Evolutionary conservation across 495 filamentous ascomycete species (phyloP), one percentile per base, ranked within the genome.

Genomic region (Xylaria intraflava): DNA sequence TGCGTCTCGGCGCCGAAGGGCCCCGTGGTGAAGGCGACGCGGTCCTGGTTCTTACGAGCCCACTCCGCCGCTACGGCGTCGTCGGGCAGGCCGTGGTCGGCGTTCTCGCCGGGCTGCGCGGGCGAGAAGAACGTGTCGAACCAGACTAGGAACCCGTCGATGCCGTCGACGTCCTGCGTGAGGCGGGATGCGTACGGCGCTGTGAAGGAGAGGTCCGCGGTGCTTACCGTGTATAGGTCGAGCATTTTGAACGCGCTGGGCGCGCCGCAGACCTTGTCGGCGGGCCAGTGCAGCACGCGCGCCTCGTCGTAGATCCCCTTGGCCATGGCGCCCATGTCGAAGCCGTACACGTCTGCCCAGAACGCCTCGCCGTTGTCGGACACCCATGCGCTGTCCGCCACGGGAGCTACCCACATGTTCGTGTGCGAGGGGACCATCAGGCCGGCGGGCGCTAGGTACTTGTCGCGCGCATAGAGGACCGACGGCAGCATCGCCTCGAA

Each of bases 401-500:
- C 87, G 27, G 85, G 91, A 16, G 90, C 89, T 63, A 95, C 72
- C 81, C 88, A 94, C 67, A 96, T 86, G 53, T 84, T 90, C 29
- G 87, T 86, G 75, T 92, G 90, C 67, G 89, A 89, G 17, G 91
- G 91, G 62, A 95, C 92, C 54, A 96, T 90, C 53, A 95, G 78
- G 27, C 93, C 93, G 57, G 82, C 88, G 14, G 86, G 82, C 44
- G 72, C 77, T 33, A 99, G 85, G 74, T 97, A 99, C 53, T 76
- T 81, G 78, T 99, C 92, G 61, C 93, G 83, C 17, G 93, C 93
- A 67, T 87, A 95, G 36, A 99, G 82, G 12, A 99, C 94, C 33
- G 88, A 94, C 55, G 95, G 92, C 53, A 99, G 74, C 93, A 99
- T 99, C 74, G 86, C 88, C 78, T 99, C 93, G 74, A 96, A 99